Conservation (phyloP, 768 basidiomycete species). For the Mycena latifolia region DNA sequence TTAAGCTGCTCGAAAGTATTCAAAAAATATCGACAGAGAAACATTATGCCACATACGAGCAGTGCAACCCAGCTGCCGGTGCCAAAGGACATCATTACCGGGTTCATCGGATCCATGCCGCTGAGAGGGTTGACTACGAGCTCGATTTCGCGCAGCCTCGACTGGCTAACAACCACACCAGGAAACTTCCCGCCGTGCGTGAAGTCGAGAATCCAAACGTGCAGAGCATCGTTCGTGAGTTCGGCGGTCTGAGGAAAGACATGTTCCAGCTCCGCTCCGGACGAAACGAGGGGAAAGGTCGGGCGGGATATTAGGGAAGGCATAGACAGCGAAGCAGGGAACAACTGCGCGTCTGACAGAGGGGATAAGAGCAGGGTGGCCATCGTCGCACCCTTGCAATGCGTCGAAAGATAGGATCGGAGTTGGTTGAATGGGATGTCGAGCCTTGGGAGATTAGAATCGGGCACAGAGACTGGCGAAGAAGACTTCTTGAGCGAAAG, state of each 20-base stretch:
- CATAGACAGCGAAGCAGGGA: conserved; percentile 60
- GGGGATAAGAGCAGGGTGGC: conserved; percentile 63
- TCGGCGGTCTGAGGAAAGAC: conserved; percentile 59
- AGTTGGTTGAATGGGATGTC: conserved; percentile 69
- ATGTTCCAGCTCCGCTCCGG: conserved; percentile 62
- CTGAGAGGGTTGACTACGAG: conserved; percentile 69
- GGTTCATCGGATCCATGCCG: conserved; percentile 56
- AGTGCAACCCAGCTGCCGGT: conserved; percentile 76
- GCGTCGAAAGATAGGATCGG: conserved; percentile 56
- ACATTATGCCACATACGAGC: conserved; percentile 56
- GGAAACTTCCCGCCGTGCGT: conserved; percentile 62
- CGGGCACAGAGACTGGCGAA: conserved; percentile 34
- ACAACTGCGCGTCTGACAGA: conserved; percentile 50
- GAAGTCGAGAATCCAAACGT: conserved; percentile 81
- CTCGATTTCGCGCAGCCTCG: conserved; percentile 80
- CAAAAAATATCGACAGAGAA: conserved; percentile 4
- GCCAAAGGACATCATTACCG: conserved; percentile 60
- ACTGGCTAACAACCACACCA: conserved; percentile 81
- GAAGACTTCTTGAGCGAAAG: conserved; percentile 65
- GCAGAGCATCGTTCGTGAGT: conserved; percentile 45
- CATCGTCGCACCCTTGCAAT: conserved; percentile 62
- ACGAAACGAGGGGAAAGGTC: conserved; percentile 64
- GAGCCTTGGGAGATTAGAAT: conserved; percentile 48
- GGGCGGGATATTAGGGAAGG: conserved; percentile 61
- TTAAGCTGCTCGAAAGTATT: conserved; percentile 67